These are phyloP conservation scores for Inga leiocalycina DNA, from an alignment of 306 rosid species.

Conservation along the genomic window DNA sequence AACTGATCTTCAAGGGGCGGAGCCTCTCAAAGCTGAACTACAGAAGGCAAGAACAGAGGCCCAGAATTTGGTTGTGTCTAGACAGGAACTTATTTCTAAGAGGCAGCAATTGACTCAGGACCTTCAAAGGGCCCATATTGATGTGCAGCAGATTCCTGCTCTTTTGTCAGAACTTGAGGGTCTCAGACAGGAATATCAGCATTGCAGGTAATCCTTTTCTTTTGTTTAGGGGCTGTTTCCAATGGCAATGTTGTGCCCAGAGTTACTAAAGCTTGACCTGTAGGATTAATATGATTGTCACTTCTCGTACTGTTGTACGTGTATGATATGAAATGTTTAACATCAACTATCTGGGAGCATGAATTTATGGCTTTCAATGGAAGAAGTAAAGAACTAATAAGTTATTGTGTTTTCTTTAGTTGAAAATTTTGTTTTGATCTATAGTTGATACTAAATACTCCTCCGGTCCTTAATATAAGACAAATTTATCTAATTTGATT, in stretches of 20 bases:
- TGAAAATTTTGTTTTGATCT: background rate
- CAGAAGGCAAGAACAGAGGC: slow-evolving; percentile 80
- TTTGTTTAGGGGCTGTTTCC: slow-evolving; percentile 14
- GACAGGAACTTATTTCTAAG: slow-evolving; percentile 78
- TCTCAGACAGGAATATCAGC: slow-evolving; percentile 90
- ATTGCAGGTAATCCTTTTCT: slow-evolving; percentile 64
- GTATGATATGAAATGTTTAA: background rate
- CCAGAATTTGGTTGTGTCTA: slow-evolving; percentile 57
- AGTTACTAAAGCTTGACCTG: background rate
- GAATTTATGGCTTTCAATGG: background rate
- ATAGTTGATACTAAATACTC: background rate
- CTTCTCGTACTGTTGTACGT: background rate
- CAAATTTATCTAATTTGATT: too few relatives aligned
- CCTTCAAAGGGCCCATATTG: slow-evolving; percentile 77
- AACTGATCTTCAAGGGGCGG: slow-evolving; percentile 57
- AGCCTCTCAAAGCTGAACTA: slow-evolving; percentile 69
- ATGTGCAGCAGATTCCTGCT: slow-evolving; percentile 80
- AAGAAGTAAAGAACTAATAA: background rate
- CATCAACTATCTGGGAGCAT: background rate
- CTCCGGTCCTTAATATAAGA: too few relatives aligned
- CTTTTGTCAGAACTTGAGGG: slow-evolving; percentile 71
- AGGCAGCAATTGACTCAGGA: slow-evolving; percentile 76
- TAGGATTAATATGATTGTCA: slow-evolving; percentile 10
- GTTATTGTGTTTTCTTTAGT: background rate
- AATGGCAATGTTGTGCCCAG: background rate